These are phyloP conservation scores for Carex myosuroides DNA, from an alignment of 176 grass and related monocot species.

Conservation along the genomic window DNA sequence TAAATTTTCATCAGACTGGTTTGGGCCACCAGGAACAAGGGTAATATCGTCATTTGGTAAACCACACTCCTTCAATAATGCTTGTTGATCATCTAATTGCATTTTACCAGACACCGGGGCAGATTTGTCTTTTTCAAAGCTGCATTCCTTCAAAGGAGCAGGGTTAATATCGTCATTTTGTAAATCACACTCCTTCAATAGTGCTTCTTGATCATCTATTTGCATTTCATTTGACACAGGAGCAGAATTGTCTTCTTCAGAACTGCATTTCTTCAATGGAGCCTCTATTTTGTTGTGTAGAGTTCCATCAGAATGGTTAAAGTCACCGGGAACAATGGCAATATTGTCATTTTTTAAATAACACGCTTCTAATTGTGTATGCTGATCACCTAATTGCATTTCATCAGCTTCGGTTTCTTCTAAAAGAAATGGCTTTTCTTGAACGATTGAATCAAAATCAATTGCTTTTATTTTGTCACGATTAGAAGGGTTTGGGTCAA, in stretches of 20 bases:
- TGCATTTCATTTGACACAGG: not conserved
- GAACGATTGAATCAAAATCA: constrained; percentile 24
- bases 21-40: not conserved
- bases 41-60: not conserved
- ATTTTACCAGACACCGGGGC: not conserved
- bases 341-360: not conserved
- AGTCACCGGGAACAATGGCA: not conserved
- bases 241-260: not conserved
- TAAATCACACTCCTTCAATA: constrained; percentile 1
- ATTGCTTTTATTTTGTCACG: constrained; percentile 18
- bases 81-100: not conserved
- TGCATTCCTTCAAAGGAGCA: not conserved
- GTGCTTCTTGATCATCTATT: not conserved
- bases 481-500: constrained; percentile 14
- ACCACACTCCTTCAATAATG: not conserved
- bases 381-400: not conserved
- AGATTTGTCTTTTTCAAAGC: not conserved
- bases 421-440: constrained; percentile 21
- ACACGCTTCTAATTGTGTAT: not conserved
- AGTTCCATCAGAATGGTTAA: not conserved
- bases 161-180: not conserved
- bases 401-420: constrained; percentile 23
- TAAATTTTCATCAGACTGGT: not conserved
- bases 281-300: not conserved
- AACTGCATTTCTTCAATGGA: not conserved